Evolutionary conservation across 1,284 basidiomycete species (phyloP).

Genomic region (Marasmius fiardii): DNA sequence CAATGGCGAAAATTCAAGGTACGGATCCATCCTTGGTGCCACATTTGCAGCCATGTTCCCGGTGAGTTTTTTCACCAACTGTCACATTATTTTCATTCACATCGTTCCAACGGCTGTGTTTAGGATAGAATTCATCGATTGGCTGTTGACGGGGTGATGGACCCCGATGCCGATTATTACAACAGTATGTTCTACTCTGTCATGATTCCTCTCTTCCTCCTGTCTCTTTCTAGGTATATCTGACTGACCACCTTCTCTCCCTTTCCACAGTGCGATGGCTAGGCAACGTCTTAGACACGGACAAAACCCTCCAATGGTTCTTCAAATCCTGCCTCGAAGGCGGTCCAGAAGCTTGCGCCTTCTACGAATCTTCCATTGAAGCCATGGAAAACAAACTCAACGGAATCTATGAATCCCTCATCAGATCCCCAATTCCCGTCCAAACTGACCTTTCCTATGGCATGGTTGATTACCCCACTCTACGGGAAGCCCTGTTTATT

Average conservation of each 20-base stretch:
- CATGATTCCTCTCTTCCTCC: no score
- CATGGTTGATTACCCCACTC: constrained; percentile 14
- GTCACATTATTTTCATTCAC: no score
- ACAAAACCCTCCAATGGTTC: constrained; percentile 24
- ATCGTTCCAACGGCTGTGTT: no score
- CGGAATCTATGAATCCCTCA: constrained; percentile 16
- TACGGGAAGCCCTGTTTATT: not conserved
- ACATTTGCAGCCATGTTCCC: not conserved
- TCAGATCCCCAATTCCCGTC: constrained; percentile 18
- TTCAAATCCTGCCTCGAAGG: constrained; percentile 22
- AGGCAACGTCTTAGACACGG: constrained; percentile 20
- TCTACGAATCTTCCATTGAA: constrained; percentile 23
- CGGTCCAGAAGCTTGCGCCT: constrained; percentile 22
- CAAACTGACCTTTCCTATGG: constrained; percentile 16
- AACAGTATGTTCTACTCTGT: no score
- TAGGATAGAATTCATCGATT: no score
- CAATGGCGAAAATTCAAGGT: not conserved
- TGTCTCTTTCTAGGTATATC: not conserved
- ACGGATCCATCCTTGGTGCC: not conserved
- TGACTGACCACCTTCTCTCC: not conserved
- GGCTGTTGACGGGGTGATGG: no score
- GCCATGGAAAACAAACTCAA: constrained; percentile 20
- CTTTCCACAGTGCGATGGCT: constrained; percentile 19
- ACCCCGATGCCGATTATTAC: no score
- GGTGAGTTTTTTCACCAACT: no score